Evolutionary conservation across 148 eudicot species (phyloP), one percentile per base, ranked within the genome.

Genomic region (Amaranthus palmeri): DNA sequence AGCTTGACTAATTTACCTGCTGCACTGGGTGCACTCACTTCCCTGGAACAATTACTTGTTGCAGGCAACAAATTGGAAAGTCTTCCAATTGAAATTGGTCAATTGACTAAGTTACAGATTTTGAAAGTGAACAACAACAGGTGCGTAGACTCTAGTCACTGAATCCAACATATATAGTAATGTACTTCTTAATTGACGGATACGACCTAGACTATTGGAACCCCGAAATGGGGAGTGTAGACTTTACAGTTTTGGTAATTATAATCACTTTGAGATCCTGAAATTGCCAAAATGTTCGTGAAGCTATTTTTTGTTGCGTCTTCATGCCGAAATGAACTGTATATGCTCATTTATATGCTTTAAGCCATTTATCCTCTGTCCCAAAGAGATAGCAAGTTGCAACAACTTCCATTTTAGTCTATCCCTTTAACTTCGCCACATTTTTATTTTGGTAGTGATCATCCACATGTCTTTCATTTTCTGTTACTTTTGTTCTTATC

Each of bases 1-100:
- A 95, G 99, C 46, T 82, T 95, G 75, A 85, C 88, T 67, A 68
- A 55, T 65, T 71, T 95, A 78, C 96, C 97, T 67, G 51, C 97
- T 61, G 72, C 85, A 25, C 54, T 95, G 84, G 96, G 91, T 67
- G 75, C 85, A 70, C 86, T 95, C 54, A 87, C 93, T 76, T 72
- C 78, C 67, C 81, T 95, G 63, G 83, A 74, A 71, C 86, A 91
- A 62, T 87, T 95, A 59, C 80, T 84, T 76, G 58, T 92, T 71
- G 81, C 80, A 65, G 70, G 80, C 78, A 95, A 91, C 85, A 77
- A 88, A 81, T 67, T 95, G 74, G 72, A 62, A 47, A 75, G 69
- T 76, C 81, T 95, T 68, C 96, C 99, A 10, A 14, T 49, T 61
- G 93, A 89, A 83, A 82, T 95, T 67, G 90, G 93, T 61, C 68